Conservation (phyloP, 306 rosid genomes). For the Luffa acutangula region DNA sequence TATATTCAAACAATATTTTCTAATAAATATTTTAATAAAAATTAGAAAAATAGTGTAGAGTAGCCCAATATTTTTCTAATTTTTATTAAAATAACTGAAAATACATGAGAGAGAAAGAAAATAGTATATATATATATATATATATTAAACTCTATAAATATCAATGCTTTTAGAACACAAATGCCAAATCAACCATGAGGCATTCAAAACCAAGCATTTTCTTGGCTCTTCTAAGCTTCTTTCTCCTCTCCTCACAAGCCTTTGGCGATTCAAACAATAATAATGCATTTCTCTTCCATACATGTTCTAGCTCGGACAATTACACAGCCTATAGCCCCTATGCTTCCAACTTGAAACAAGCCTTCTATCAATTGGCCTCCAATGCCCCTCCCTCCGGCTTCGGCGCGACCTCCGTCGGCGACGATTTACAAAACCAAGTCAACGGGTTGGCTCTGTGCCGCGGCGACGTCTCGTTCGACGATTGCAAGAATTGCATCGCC, state of each 20-base stretch:
- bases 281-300: constrained; percentile 24
- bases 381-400: background rate
- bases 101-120: no score
- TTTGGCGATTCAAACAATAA: background rate
- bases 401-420: background rate
- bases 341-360: constrained; percentile 13
- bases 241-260: background rate
- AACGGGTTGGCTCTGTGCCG: constrained; percentile 29
- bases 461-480: constrained; percentile 14
- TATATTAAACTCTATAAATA: background rate
- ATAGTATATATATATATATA: no score
- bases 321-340: constrained; percentile 26
- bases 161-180: background rate
- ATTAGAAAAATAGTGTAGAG: no score
- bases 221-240: background rate
- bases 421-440: constrained; percentile 3
- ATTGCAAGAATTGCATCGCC: constrained; percentile 18
- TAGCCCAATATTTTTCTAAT: no score
- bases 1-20: no score
- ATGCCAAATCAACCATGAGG: background rate
- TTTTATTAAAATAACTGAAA: no score
- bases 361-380: constrained; percentile 11
- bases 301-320: constrained; percentile 32
- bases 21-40: no score
- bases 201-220: background rate